Evolutionary conservation across 805 yeast species (phyloP), one percentile per base, ranked within the genome.

Genomic region (Pichia heedii): DNA sequence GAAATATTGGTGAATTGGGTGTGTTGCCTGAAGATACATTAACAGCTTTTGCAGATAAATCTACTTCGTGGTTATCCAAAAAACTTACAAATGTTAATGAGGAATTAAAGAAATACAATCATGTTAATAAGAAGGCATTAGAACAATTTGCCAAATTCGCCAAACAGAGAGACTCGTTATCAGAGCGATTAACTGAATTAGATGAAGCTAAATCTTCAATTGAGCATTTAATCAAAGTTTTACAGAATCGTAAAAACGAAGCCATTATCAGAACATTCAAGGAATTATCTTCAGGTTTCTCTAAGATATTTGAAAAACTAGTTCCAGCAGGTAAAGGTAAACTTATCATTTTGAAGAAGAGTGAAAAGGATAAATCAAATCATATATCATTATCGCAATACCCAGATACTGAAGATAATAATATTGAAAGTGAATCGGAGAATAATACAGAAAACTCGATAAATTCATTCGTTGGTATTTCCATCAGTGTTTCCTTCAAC

Each of bases 401-500:
- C n/a, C 51, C 47, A 3, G 48, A 37, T 33, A 24, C 39, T 13
- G 33, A 41, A n/a, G 47, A 22, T 19, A 35, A n/a, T 22, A 62
- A 51, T 18, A 50, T 45, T 4, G 57, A 53, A 10, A 56, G 42
- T 7, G 56, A 50, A 22, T 48, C 42, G 12, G 36, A 48, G 3
- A 50, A 54, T 22, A 46, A 46, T 30, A 46, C 50, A 33, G 33
- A 29, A 12, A 40, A 43, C 11, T 36, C 49, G 4, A 68, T 76
- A 39, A 84, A 79, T 16, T 74, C 76, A 42, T 86, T 83, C 58
- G 67, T 70, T 11, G 97, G 97, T 21, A 87, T 90, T 3, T 76
- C 94, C 0, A 85, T 93, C 43, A 71, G 81, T 10, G 97, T 89
- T 3, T 85, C 96, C 0, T 90, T 90, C 70, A 90, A 87, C 58